phyloP scores from a whole-genome alignment of 768 basidiomycete species.

The Xerocomellus chrysenteron region DNA sequence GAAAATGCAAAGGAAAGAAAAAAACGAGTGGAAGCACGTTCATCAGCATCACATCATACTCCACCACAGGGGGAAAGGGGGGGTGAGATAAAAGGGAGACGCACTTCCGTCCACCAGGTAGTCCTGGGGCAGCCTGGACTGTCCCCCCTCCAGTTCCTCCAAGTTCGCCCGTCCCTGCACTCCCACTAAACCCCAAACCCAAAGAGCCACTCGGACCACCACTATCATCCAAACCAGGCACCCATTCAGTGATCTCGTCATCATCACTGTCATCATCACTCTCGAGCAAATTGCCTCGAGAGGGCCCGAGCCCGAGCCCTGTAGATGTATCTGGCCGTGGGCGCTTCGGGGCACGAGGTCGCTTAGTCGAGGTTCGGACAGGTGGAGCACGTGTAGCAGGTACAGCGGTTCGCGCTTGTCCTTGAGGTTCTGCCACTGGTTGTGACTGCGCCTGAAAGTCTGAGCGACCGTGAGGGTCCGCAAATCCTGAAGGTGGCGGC shows the following conservation, averaged over 20 bases:
- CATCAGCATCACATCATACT: conserved; percentile 13
- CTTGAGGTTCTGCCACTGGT: not conserved
- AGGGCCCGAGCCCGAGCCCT: not conserved
- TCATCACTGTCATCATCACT: conserved; percentile 34
- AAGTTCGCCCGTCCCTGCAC: not conserved
- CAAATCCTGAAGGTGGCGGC: not conserved
- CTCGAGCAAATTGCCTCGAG: conserved; percentile 7
- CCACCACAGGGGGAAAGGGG: not conserved
- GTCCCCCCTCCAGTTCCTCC: conserved; percentile 10
- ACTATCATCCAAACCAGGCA: conserved; percentile 9
- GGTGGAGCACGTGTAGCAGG: not conserved
- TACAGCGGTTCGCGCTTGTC: not conserved
- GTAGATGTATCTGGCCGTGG: conserved; percentile 4
- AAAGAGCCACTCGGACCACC: not conserved
- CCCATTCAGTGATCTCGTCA: conserved; percentile 27
- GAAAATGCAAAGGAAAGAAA: not conserved
- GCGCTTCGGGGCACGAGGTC: conserved; percentile 25
- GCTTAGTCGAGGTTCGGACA: conserved; percentile 18
- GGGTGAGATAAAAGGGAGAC: conserved; percentile 11
- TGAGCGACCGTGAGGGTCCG: not conserved
- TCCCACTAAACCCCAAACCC: not conserved
- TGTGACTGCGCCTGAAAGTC: not conserved
- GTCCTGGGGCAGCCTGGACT: conserved; percentile 4
- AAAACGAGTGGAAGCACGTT: not conserved
- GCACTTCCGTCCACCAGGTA: conserved; percentile 28